Evolutionary conservation across 1,284 basidiomycete genomes (phyloP), one percentile per base, ranked within the genome.

Genomic region (Austroboletus olivaceoglutinosus): DNA sequence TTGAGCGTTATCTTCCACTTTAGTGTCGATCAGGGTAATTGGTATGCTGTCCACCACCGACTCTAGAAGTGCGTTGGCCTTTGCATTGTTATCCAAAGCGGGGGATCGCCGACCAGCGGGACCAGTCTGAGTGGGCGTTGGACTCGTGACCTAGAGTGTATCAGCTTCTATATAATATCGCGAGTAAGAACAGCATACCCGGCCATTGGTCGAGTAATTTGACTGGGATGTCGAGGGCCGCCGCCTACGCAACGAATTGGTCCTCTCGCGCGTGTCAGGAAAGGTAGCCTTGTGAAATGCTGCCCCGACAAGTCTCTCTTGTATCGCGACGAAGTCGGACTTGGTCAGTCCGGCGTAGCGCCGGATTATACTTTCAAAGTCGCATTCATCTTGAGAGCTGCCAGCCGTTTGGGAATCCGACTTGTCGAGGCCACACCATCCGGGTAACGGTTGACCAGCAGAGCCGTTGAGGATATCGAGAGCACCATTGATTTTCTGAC

Each of bases 201-300:
- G 73, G 21, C 78, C 79, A 45, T 72, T 80, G 45, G 66, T 70
- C 1, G 84, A 85, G 59, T 88, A 85, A 58, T 82, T 85, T 9
- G 87, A 87, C 65, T 89, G 86, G 12, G 88, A 88, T n/a, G 85
- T 89, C 0, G 88, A 90, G 8, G 86, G 86, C 41, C 86, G 75
- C 47, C 87, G 77, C 54, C 80, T 81, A 52, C 86, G 75, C 55
- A 84, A 71, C 5, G 81, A 82, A 36, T 82, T 80, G 0, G 78
- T 72, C 40, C 83, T 76, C 55, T 80, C 77, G 23, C 81, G 77
- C 34, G 73, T 65, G 54, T 86, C 84, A 10, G 78, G 74, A 45
- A 74, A 76, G 16, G 73, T 72, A 47, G 76, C 75, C 60, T 84
- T 86, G 23, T 77, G 73, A 43, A 77, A 66, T 8, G 81, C 82